phyloP scores from a whole-genome alignment of 2,329 filamentous ascomycete species.

The Claviceps humidiphila region DNA sequence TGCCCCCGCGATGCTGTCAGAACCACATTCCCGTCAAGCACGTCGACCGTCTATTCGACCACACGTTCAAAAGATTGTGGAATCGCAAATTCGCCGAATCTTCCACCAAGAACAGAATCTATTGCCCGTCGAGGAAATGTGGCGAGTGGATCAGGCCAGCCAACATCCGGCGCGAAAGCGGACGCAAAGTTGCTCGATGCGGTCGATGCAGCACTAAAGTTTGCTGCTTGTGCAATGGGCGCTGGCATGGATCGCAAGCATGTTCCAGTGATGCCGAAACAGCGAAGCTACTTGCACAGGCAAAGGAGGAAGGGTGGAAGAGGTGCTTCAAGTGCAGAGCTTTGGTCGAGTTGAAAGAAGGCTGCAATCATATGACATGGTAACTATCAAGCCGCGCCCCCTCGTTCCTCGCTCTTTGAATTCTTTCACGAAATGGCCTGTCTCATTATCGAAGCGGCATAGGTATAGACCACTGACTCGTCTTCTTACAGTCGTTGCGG shows the following conservation, averaged over 20 bases:
- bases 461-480: neutral
- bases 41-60: constrained; percentile 62
- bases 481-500: constrained; percentile 48
- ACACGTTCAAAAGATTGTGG: constrained; percentile 64
- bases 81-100: constrained; percentile 70
- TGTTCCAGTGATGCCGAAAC: constrained; percentile 63
- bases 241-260: constrained; percentile 55
- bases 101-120: constrained; percentile 59
- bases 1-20: constrained; percentile 73
- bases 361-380: constrained; percentile 84
- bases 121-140: constrained; percentile 61
- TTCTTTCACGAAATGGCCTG: no score
- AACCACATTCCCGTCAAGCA: constrained; percentile 63
- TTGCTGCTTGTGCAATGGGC: constrained; percentile 59
- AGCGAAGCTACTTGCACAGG: constrained; percentile 47
- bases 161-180: constrained; percentile 45
- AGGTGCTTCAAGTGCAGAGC: constrained; percentile 61
- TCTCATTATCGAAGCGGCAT: neutral
- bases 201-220: constrained; percentile 59
- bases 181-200: constrained; percentile 57
- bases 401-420: neutral
- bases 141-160: constrained; percentile 68
- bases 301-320: constrained; percentile 58
- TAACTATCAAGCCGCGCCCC: constrained; percentile 25
- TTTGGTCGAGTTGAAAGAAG: constrained; percentile 67